phyloP scores from a whole-genome alignment of 2,329 filamentous ascomycete species.

The Botrytis hyacinthi region DNA sequence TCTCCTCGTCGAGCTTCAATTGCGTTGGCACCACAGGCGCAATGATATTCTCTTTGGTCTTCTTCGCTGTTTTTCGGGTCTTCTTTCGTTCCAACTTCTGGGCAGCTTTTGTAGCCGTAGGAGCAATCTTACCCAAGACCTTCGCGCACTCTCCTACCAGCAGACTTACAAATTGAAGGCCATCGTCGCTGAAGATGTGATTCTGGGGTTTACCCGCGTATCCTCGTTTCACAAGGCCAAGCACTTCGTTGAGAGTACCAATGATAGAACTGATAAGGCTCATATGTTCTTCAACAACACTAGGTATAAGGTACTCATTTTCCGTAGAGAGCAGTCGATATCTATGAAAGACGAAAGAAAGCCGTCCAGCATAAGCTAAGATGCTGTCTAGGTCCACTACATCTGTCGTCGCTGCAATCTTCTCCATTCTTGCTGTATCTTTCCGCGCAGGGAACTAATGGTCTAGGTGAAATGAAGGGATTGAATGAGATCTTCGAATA shows the following conservation, averaged over 20 bases:
- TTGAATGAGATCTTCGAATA: neutral
- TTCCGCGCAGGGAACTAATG: neutral
- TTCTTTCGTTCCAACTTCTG: constrained; percentile 23
- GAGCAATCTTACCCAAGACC: constrained; percentile 24
- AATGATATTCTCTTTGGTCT: constrained; percentile 16
- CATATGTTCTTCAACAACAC: constrained; percentile 25
- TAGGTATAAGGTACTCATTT: constrained; percentile 4
- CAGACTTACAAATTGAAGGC: constrained; percentile 28
- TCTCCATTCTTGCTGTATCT: constrained; percentile 23
- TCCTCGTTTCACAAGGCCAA: constrained; percentile 21
- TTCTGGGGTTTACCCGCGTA: constrained; percentile 20
- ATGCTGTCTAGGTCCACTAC: constrained; percentile 22
- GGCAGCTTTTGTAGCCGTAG: constrained; percentile 21
- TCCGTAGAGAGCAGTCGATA: constrained; percentile 17
- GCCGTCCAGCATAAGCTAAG: constrained; percentile 25
- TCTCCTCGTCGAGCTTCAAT: constrained; percentile 26
- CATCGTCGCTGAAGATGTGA: constrained; percentile 29
- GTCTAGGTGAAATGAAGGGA: neutral
- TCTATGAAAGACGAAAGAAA: constrained; percentile 29
- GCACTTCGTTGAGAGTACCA: constrained; percentile 28
- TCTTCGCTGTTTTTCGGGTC: constrained; percentile 20
- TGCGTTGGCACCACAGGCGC: neutral
- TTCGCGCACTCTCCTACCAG: constrained; percentile 30
- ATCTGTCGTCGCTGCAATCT: neutral
- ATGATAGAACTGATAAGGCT: constrained; percentile 28